Evolutionary conservation across 306 rosid species (phyloP), one percentile per base, ranked within the genome.

Genomic region (Vigna hirtella): DNA sequence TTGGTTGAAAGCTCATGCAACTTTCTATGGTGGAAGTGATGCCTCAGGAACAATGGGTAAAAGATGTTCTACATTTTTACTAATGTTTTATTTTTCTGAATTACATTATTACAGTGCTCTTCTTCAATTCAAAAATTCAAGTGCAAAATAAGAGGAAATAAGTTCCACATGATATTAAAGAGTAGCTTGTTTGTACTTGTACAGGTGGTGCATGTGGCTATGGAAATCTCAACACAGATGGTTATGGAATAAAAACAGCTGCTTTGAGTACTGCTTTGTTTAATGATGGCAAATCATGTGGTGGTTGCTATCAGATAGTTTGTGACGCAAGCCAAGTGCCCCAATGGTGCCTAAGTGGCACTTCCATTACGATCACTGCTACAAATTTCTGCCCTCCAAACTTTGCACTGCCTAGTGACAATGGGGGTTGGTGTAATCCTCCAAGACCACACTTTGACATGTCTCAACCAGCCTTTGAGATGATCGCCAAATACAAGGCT

Each of bases 201-300:
- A 42, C 10, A 91, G 94, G 89, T 49, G 94, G 97, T 2, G 93
- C 97, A 16, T 92, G 94, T 84, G 97, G 97, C 1, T 92, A 91
- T 74, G 94, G 90, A 30, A 77, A 88, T 65, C 84, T 86, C 6
- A 32, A 78, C 76, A 83, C 50, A 0, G 87, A 84, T 57, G 93
- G 88, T 32, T 88, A 92, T 81, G 97, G 94, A 36, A 72, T 12
- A 7, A 84, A 81, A 66, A 90, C 97, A 12, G 86, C 93, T 45
- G 97, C 97, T 0, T 85, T 91, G 77, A 91, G 94, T 63, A 76
- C 89, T 7, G 85, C 85, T 56, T 81, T 91, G 83, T 90, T 76
- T 34, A 81, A 91, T 43, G 85, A 86, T 51, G 97, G 97, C 2
- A 75, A 82, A 58, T 32, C 91, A 22, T 91, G 97, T 6, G 92